Evolutionary conservation across 2,329 filamentous ascomycete species (phyloP).

Genomic region (Diaporthe nobilis): DNA sequence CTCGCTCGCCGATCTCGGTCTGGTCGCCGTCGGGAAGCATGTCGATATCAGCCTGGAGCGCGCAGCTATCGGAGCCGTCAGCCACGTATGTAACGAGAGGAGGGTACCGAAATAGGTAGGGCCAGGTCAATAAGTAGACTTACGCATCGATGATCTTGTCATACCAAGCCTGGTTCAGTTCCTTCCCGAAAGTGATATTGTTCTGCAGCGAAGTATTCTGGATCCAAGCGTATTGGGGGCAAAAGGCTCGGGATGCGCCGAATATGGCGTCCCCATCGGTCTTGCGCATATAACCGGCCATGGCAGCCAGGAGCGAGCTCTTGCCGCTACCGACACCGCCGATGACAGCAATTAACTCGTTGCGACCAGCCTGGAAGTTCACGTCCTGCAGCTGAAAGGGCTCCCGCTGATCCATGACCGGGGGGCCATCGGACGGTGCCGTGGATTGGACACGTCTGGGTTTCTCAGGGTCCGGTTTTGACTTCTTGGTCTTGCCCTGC

Average conservation of each 20-base stretch:
- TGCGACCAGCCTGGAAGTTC: constrained; percentile 76
- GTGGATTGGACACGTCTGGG: background rate
- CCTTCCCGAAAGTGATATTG: constrained; percentile 92
- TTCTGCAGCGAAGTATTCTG: constrained; percentile 80
- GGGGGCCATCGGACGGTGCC: background rate
- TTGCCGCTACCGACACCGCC: constrained; percentile 92
- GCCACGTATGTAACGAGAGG: background rate
- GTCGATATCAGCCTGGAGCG: constrained; percentile 86
- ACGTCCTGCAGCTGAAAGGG: constrained; percentile 82
- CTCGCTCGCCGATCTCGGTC: constrained; percentile 95
- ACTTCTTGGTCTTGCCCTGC: constrained; percentile 47
- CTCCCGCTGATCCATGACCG: constrained; percentile 64
- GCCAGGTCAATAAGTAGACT: background rate
- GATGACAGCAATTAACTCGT: constrained; percentile 86
- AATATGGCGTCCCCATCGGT: constrained; percentile 81
- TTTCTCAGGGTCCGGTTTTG: background rate
- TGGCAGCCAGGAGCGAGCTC: constrained; percentile 86
- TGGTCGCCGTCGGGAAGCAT: constrained; percentile 92
- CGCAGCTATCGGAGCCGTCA: constrained; percentile 69
- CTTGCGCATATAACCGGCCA: constrained; percentile 95
- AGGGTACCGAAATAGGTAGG: background rate
- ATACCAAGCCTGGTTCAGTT: constrained; percentile 83
- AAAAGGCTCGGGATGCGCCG: constrained; percentile 88
- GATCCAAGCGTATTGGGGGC: constrained; percentile 98
- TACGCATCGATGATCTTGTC: constrained; percentile 81